These are phyloP conservation scores for Coriolopsis trogii DNA, from an alignment of 1,284 basidiomycete species.

Conservation along the genomic window DNA sequence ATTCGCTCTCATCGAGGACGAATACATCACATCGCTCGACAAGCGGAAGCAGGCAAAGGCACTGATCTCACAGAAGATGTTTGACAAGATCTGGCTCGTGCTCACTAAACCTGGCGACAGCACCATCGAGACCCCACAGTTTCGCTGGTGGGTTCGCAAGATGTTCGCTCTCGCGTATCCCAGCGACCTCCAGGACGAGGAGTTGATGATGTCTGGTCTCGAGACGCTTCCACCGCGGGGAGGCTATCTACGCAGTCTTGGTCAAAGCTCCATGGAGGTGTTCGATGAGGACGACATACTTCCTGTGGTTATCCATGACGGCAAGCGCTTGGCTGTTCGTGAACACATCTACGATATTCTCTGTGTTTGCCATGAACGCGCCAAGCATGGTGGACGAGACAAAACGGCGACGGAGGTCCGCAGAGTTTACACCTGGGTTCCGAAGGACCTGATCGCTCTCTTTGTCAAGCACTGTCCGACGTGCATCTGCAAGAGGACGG, in stretches of 20 bases:
- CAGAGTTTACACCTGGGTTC: constrained; percentile 76
- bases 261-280: background rate
- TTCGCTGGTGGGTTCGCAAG: constrained; percentile 81
- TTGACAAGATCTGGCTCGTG: constrained; percentile 70
- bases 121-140: constrained; percentile 38
- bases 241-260: background rate
- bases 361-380: constrained; percentile 66
- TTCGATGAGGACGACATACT: constrained; percentile 9
- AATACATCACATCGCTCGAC: constrained; percentile 58
- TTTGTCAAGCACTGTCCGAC: constrained; percentile 79
- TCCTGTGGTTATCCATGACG: constrained; percentile 62
- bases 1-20: constrained; percentile 56
- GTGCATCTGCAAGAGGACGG: constrained; percentile 50
- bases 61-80: constrained; percentile 68
- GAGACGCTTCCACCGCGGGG: background rate
- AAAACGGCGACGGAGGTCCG: constrained; percentile 66
- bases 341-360: constrained; percentile 79
- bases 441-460: constrained; percentile 75
- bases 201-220: background rate
- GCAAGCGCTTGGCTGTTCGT: constrained; percentile 69
- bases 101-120: constrained; percentile 40
- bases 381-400: constrained; percentile 77
- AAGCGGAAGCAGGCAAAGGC: constrained; percentile 66
- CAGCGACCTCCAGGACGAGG: background rate
- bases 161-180: constrained; percentile 63